A percentile compares a stretch with the other conserved stretches of the same genome.
These are phyloP conservation scores for Fusarium drepaniforme DNA, from an alignment of 2,329 filamentous ascomycete species.

Conservation along the genomic window DNA sequence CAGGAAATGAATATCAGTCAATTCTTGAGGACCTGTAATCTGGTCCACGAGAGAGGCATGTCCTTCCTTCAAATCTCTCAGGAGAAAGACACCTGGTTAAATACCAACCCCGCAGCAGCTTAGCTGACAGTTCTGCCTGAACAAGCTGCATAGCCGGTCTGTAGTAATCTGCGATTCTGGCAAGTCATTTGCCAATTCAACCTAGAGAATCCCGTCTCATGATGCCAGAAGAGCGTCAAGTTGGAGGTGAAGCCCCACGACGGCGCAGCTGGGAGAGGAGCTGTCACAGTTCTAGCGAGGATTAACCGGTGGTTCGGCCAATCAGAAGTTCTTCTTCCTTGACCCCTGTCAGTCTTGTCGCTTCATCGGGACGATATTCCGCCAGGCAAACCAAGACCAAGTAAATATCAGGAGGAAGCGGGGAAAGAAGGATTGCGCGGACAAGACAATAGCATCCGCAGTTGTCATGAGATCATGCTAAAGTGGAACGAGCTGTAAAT, in stretches of 20 bases:
- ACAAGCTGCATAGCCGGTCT: conserved; percentile 12
- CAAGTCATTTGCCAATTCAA: conserved; percentile 28
- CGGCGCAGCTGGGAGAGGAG: conserved; percentile 22
- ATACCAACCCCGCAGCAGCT: conserved; percentile 33
- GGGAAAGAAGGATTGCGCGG: conserved; percentile 1
- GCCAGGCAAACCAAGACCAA: conserved; percentile 10
- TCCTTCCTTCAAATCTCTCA: background rate
- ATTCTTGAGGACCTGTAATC: conserved; percentile 7
- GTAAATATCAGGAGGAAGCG: background rate
- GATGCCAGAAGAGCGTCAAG: conserved; percentile 30
- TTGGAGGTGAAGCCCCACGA: conserved; percentile 40
- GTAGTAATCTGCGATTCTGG: conserved; percentile 5
- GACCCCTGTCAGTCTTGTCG: conserved; percentile 14
- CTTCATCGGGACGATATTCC: conserved; percentile 39
- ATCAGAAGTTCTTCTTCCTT: conserved; percentile 6
- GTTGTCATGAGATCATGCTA: background rate
- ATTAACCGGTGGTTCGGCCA: conserved; percentile 15
- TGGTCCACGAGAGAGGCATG: conserved; percentile 9
- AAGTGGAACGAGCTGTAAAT: background rate
- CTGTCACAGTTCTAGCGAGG: background rate
- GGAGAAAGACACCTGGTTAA: conserved; percentile 24
- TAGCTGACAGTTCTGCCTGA: conserved; percentile 31
- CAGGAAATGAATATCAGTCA: background rate
- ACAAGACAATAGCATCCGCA: background rate
- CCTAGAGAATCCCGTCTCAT: conserved; percentile 30